Evolutionary conservation across 2,329 filamentous ascomycete species (phyloP).

Genomic region (Nakataea oryzae): DNA sequence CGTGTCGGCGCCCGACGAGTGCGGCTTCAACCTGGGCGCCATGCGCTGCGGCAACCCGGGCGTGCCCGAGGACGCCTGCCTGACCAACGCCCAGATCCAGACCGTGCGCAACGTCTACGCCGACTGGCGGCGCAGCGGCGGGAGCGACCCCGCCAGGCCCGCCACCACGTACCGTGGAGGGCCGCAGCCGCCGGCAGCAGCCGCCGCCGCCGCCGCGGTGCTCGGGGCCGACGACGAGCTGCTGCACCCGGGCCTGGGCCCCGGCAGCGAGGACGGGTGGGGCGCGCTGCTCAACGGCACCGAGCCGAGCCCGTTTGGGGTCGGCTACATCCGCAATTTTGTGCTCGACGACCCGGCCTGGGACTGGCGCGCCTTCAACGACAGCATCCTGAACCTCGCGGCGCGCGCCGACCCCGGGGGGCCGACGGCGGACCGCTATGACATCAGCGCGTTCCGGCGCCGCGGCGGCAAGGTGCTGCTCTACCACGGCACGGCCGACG

Average conservation of each 20-base stretch:
- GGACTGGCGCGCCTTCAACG: slow-evolving; percentile 19
- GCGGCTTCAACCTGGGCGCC: slow-evolving; percentile 26
- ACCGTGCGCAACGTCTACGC: slow-evolving; percentile 6
- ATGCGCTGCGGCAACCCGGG: slow-evolving; percentile 25
- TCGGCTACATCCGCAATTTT: slow-evolving; percentile 16
- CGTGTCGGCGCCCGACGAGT: slow-evolving; percentile 30
- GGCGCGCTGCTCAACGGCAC: slow-evolving; percentile 9
- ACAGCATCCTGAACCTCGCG: slow-evolving; percentile 22
- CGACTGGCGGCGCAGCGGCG: slow-evolving; percentile 1
- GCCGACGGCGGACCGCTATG: slow-evolving; percentile 17
- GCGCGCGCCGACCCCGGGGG: slow-evolving; percentile 16
- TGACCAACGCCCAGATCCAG: slow-evolving; percentile 6
- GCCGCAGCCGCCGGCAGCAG: slow-evolving; percentile 18
- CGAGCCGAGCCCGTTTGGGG: slow-evolving; percentile 12
- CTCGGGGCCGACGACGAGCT: slow-evolving; percentile 2
- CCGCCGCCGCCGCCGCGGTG: neutral
- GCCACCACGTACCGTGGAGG: slow-evolving; percentile 20
- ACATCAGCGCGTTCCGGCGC: slow-evolving; percentile 15
- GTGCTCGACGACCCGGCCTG: slow-evolving; percentile 17
- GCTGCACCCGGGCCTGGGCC: slow-evolving; percentile 30
- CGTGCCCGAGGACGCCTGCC: slow-evolving; percentile 12
- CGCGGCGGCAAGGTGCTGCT: slow-evolving; percentile 28
- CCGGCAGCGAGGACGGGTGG: slow-evolving; percentile 29
- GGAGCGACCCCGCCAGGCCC: neutral
- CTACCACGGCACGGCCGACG: slow-evolving; percentile 30